Percentiles rank a stretch among this genome's conserved stretches.
phyloP scores from a whole-genome alignment of 1,284 basidiomycete species.

The Microbotryomycetes sp. region DNA sequence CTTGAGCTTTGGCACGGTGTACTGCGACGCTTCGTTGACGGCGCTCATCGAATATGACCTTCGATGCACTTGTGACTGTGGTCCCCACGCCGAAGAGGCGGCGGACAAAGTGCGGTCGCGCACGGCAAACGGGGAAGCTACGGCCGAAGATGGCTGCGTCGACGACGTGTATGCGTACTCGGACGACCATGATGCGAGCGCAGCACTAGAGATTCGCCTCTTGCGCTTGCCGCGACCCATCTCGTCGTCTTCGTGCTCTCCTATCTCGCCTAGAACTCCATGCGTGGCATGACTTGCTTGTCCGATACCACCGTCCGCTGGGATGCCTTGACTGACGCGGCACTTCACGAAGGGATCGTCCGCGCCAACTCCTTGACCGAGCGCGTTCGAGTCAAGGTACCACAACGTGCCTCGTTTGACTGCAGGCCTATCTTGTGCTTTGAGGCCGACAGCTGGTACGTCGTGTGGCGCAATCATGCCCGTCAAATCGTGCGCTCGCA shows the following conservation, averaged over 20 bases:
- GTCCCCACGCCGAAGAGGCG: not conserved
- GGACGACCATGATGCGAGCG: slow-evolving; percentile 12
- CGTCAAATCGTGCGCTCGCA: slow-evolving; percentile 34
- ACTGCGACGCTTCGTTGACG: slow-evolving; percentile 5
- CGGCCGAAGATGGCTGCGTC: not conserved
- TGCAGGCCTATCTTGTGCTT: slow-evolving; percentile 33
- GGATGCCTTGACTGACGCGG: slow-evolving; percentile 17
- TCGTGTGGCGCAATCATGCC: slow-evolving; percentile 30
- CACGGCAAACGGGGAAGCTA: not conserved
- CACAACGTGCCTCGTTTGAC: slow-evolving; percentile 37
- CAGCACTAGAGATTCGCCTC: slow-evolving; percentile 27
- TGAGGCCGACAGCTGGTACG: slow-evolving; percentile 33
- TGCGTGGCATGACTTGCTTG: slow-evolving; percentile 10
- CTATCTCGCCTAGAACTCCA: not conserved
- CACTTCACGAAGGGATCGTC: slow-evolving; percentile 29
- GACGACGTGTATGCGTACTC: not conserved
- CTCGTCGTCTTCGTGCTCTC: slow-evolving; percentile 20
- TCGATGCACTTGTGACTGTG: not conserved
- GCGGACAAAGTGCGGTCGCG: not conserved
- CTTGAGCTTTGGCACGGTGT: slow-evolving; percentile 16
- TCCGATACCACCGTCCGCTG: slow-evolving; percentile 18
- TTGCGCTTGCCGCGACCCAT: slow-evolving; percentile 34
- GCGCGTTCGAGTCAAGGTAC: slow-evolving; percentile 33
- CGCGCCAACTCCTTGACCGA: slow-evolving; percentile 23
- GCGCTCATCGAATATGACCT: not conserved